Conservation (phyloP, 2,329 filamentous ascomycete genomes). For the Exophiala calicioides region DNA sequence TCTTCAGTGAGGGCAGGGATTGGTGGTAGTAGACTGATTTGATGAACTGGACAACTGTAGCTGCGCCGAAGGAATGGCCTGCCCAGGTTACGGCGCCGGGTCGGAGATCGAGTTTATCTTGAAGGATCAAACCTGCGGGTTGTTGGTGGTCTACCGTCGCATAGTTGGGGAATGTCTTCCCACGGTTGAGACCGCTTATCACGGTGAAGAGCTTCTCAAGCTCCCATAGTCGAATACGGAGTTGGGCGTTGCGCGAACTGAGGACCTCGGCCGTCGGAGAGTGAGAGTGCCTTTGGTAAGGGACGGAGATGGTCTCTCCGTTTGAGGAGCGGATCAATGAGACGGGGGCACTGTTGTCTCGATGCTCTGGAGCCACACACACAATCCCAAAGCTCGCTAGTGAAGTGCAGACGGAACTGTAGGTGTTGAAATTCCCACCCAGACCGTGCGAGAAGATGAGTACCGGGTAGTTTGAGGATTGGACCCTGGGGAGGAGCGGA, state of each 20-base stretch:
- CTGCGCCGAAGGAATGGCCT: slow-evolving; percentile 79
- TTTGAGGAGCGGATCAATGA: slow-evolving; percentile 63
- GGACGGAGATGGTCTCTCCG: slow-evolving; percentile 44
- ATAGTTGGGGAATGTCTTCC: slow-evolving; percentile 49
- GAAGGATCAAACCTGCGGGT: neutral
- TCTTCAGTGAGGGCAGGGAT: slow-evolving; percentile 34
- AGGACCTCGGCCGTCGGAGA: slow-evolving; percentile 66
- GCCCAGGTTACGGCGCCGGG: slow-evolving; percentile 74
- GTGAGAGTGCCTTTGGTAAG: slow-evolving; percentile 54
- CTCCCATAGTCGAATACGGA: slow-evolving; percentile 78
- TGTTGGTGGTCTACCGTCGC: too few relatives aligned
- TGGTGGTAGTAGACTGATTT: slow-evolving; percentile 70
- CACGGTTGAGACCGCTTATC: slow-evolving; percentile 65
- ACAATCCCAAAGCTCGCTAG: slow-evolving; percentile 79
- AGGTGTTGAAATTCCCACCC: slow-evolving; percentile 77
- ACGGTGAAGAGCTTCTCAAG: slow-evolving; percentile 70
- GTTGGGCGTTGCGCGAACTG: slow-evolving; percentile 66
- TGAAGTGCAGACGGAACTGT: slow-evolving; percentile 78
- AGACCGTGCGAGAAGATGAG: slow-evolving; percentile 86
- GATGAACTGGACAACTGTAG: slow-evolving; percentile 72
- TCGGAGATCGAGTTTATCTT: slow-evolving; percentile 64
- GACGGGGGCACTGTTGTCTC: slow-evolving; percentile 78
- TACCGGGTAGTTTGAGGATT: slow-evolving; percentile 68
- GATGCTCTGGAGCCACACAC: slow-evolving; percentile 78
- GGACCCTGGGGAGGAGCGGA: slow-evolving; percentile 54